Evolutionary conservation across 1,284 basidiomycete species (phyloP), one percentile per base, ranked within the genome.

Genomic region (Gomphus bonarii): DNA sequence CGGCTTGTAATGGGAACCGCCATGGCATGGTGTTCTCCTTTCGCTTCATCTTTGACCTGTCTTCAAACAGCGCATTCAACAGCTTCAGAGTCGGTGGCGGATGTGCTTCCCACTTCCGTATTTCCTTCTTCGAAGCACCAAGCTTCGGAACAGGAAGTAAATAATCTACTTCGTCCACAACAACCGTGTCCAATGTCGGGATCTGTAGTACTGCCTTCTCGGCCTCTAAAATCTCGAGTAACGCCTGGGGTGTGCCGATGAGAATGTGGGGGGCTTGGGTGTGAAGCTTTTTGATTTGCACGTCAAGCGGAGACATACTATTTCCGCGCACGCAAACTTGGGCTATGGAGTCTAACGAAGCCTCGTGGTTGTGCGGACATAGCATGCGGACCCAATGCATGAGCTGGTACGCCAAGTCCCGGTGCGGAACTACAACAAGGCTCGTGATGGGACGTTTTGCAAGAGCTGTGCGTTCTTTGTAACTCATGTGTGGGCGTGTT

Each of bases 151-250:
- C 59, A 31, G 77, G 77, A 56, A 90, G 71, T 44, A 88, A 70
- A 64, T 81, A 83, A 63, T 90, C 88, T 46, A 79, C 81, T 65
- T 90, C 87, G 62, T 90, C 87, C 47, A 88, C 79, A 35, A 82
- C 79, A 31, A 90, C 74, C 1, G 75, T 77, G 6, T 76, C 77
- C 47, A 85, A 68, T 28, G 65, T 67, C 5, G 68, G 64, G 38
- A 84, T 62, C 54, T 73, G 72, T 20, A 86, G 64, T 8, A 69
- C 73, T 18, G 68, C 61, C 0, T 72, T 65, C 49, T 79, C 74
- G 52, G 69, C 64, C 42, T 74, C 55, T 20, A 79, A 70, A 25
- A 81, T 71, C 53, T 88, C 85, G 60, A 79, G 64, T 3, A 85
- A 63, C 4, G 82, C 84, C 58, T 82, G 78, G 2, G 87, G 85